Conservation (phyloP, 208 protist species). For the Leishmania aethiopica region DNA sequence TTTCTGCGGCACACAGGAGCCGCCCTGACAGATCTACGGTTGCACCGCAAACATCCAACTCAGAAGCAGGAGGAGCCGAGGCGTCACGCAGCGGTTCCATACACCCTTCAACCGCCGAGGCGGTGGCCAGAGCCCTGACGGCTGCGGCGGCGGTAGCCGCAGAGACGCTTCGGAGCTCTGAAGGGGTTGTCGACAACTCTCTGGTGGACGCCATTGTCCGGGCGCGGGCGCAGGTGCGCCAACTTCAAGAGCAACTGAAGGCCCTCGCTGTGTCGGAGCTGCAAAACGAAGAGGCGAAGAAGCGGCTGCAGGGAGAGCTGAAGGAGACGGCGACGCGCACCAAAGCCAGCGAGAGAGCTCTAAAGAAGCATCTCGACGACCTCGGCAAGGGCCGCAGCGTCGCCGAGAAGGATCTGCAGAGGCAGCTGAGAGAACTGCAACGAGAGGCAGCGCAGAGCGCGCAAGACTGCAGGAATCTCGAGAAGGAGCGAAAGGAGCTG, state of each 20-base stretch:
- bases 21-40: not conserved
- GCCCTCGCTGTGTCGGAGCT: not conserved
- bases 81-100: not conserved
- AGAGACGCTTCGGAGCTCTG: not conserved
- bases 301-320: not conserved
- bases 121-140: not conserved
- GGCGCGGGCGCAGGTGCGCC: slow-evolving; percentile 14
- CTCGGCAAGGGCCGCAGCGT: not conserved
- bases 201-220: slow-evolving; percentile 25
- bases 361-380: slow-evolving; percentile 18
- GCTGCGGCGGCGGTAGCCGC: not conserved
- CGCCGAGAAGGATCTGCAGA: slow-evolving; percentile 14
- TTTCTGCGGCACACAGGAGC: not conserved
- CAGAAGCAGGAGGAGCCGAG: not conserved
- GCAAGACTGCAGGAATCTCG: slow-evolving; percentile 9
- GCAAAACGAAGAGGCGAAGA: slow-evolving; percentile 4
- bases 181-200: not conserved
- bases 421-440: slow-evolving; percentile 15
- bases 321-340: slow-evolving; percentile 1
- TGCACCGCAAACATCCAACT: not conserved
- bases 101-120: not conserved
- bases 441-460: slow-evolving; percentile 5
- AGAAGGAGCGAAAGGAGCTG: slow-evolving; percentile 15
- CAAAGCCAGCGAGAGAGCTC: slow-evolving; percentile 1
- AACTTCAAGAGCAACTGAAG: slow-evolving; percentile 13